Evolutionary conservation across 1,284 basidiomycete species (phyloP).

Genomic region (Pseudozyma pruni): DNA sequence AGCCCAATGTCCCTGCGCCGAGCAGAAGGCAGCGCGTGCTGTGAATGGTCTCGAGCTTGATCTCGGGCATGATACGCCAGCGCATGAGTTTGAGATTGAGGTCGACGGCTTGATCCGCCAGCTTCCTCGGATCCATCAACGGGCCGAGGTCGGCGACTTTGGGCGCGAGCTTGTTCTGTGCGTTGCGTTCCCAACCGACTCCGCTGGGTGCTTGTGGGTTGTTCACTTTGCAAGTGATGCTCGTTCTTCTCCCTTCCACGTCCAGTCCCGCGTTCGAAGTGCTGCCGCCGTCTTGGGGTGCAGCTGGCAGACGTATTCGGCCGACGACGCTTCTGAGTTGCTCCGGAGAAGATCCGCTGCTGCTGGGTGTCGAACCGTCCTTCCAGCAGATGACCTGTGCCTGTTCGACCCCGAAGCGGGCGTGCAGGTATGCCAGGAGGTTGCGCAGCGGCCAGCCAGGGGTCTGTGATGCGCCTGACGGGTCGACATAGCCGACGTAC

Average conservation of each 20-base stretch:
- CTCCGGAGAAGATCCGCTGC: not conserved
- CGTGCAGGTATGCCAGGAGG: constrained; percentile 76
- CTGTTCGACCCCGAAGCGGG: constrained; percentile 67
- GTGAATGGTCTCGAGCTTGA: constrained; percentile 88
- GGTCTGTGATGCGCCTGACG: constrained; percentile 79
- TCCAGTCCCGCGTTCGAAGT: not conserved
- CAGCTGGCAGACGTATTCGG: constrained; percentile 16
- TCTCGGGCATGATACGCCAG: constrained; percentile 90
- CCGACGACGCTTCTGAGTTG: constrained; percentile 22
- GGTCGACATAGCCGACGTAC: constrained; percentile 77
- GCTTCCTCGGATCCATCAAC: constrained; percentile 87
- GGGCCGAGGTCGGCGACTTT: constrained; percentile 90
- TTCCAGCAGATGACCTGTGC: constrained; percentile 70
- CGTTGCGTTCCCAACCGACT: constrained; percentile 95
- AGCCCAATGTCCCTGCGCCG: constrained; percentile 94
- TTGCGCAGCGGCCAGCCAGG: constrained; percentile 97
- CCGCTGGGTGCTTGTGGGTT: constrained; percentile 71
- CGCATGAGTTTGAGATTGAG: constrained; percentile 97
- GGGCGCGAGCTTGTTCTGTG: constrained; percentile 83
- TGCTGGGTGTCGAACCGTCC: constrained; percentile 30
- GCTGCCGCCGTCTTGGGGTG: not conserved
- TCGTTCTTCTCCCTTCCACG: constrained; percentile 5
- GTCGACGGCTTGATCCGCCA: constrained; percentile 95
- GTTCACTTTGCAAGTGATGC: constrained; percentile 26
- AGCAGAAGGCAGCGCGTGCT: constrained; percentile 83